Percentiles rank a stretch among this genome's conserved stretches.
These are phyloP conservation scores for Fraxinus latifolia DNA, from an alignment of 305 asterid species.

Conservation along the genomic window DNA sequence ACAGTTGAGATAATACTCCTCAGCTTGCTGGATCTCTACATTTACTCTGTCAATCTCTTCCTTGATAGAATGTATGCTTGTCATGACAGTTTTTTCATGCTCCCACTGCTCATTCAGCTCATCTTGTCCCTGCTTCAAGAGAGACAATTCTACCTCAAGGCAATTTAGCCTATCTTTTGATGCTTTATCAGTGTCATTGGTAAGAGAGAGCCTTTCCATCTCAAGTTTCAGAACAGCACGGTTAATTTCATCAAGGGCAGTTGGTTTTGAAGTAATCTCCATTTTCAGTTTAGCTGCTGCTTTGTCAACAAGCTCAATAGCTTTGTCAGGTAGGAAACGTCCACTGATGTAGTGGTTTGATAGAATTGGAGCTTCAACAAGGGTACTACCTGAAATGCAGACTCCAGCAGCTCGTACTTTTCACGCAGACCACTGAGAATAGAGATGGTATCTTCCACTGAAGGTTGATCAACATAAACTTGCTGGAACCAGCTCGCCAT, in stretches of 20 bases:
- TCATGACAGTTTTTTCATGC: slow-evolving; percentile 74
- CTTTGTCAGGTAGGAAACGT: slow-evolving; percentile 95
- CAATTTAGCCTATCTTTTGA: slow-evolving; percentile 74
- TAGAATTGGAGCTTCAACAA: slow-evolving; percentile 86
- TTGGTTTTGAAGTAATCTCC: slow-evolving; percentile 89
- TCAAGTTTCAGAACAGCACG: slow-evolving; percentile 69
- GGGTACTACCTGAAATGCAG: slow-evolving; percentile 89
- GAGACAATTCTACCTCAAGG: slow-evolving; percentile 65
- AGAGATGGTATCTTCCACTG: slow-evolving; percentile 90
- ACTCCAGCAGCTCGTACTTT: slow-evolving; percentile 96
- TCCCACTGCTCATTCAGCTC: slow-evolving; percentile 87
- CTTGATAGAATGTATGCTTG: slow-evolving; percentile 69
- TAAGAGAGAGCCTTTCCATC: slow-evolving; percentile 81
- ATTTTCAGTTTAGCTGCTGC: slow-evolving; percentile 87
- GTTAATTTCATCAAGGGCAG: slow-evolving; percentile 73
- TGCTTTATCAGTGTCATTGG: slow-evolving; percentile 72
- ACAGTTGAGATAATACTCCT: slow-evolving; percentile 88
- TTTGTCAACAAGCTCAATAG: slow-evolving; percentile 83
- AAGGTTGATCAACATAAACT: slow-evolving; percentile 87
- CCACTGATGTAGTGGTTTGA: slow-evolving; percentile 87
- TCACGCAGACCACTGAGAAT: slow-evolving; percentile 93
- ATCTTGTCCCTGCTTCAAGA: slow-evolving; percentile 64
- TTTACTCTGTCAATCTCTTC: slow-evolving; percentile 98
- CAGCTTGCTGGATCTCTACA: slow-evolving; percentile 94
- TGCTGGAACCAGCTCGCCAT: slow-evolving; percentile 92